Evolutionary conservation across 2,329 filamentous ascomycete species (phyloP), one percentile per base, ranked within the genome.

Genomic region (Curvularia spicifera): DNA sequence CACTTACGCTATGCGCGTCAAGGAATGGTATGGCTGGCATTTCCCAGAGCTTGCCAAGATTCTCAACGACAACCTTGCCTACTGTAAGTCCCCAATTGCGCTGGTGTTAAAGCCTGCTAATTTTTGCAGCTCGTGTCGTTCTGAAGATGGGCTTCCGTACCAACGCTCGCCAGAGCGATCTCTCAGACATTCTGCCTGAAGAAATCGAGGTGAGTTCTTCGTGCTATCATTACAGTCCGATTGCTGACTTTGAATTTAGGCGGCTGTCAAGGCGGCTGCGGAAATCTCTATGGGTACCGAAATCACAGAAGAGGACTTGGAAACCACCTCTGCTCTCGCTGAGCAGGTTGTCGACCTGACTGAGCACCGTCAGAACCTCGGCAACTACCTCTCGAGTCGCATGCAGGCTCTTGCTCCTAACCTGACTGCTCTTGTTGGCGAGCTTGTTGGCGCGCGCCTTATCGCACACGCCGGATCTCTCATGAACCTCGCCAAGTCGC

Each of bases 21-120:
- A 98, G 87, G 95, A 99, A 80, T 99, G 95, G 95, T 99, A 99
- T 77, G 95, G 95, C 73, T 99, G 95, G 95, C 95, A 98, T 81
- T 99, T 98, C 83, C 95, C 95, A 40, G 95, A 99, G 83, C 88
- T 99, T 85, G 93, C 91, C 74, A 94, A 93, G 81, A 97, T 58
- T 35, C 52, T 98, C 74, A 77, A 76, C 61, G 95, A 99, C 84
- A 99, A 99, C 81, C 63, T 71, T 13, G 70, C 70, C 22, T 99
- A 97, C 77, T 89, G 51, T 53, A 53, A 40, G 51, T 40, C 13
- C 15, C 2, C 6, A 20, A 33, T 43, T 4, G 5, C 10, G 22
- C 33, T 22, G n/a, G 33, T 7, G 5, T 42, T n/a, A 29, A 33
- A 13, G n/a, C 7, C 18, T 53, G 51, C 42, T 47, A 47, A 46